These are phyloP conservation scores for Fusarium chuoi DNA, from an alignment of 2,329 filamentous ascomycete genomes.

Conservation along the genomic window DNA sequence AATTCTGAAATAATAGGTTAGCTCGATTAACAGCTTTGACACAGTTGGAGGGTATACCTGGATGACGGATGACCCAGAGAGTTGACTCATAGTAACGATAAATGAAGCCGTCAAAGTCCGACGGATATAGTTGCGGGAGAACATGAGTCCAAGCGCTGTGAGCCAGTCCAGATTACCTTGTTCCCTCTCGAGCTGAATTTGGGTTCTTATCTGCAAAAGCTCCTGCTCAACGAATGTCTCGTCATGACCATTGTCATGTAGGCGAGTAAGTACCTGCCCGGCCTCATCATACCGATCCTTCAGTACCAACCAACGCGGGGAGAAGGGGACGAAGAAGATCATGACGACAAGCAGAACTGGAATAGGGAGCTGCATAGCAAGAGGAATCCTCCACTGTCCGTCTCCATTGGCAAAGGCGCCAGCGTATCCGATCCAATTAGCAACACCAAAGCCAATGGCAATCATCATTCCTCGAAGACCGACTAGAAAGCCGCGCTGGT, in stretches of 20 bases:
- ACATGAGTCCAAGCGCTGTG: slow-evolving; percentile 19
- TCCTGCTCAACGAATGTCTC: not conserved
- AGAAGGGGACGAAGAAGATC: slow-evolving; percentile 40
- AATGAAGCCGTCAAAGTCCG: slow-evolving; percentile 10
- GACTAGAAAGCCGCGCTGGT: too few relatives aligned
- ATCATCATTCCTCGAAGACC: slow-evolving; percentile 40
- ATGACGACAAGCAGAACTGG: slow-evolving; percentile 34
- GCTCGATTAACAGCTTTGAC: too few relatives aligned
- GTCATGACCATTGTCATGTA: not conserved
- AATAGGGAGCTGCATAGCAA: slow-evolving; percentile 47
- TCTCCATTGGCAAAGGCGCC: slow-evolving; percentile 46
- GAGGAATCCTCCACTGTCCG: slow-evolving; percentile 49
- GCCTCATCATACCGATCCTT: slow-evolving; percentile 30
- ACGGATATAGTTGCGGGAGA: slow-evolving; percentile 41
- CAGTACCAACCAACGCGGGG: slow-evolving; percentile 35
- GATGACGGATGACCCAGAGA: not conserved
- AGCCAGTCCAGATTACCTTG: not conserved
- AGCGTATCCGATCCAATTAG: slow-evolving; percentile 40
- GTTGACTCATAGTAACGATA: not conserved
- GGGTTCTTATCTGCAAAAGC: not conserved
- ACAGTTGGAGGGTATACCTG: not conserved
- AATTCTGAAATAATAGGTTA: too few relatives aligned
- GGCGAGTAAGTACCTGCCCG: not conserved
- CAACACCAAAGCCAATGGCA: slow-evolving; percentile 23
- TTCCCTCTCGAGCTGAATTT: not conserved